These are phyloP conservation scores for Microcyclospora tardicrescens DNA, from an alignment of 2,329 filamentous ascomycete species.

Conservation along the genomic window DNA sequence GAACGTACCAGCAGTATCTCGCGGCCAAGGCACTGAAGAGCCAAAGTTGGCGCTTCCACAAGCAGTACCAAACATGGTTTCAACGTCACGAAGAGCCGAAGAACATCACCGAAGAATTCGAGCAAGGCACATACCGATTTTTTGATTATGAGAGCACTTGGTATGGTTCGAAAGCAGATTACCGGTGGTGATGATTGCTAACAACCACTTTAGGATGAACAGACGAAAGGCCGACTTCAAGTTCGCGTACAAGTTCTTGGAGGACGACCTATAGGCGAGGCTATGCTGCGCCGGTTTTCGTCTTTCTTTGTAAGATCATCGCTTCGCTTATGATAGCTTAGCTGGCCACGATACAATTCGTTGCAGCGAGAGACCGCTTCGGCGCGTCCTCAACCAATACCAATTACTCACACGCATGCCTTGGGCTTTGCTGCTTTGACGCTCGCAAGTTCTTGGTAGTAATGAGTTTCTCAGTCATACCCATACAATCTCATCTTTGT, in stretches of 20 bases:
- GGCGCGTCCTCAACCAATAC: too few relatives aligned
- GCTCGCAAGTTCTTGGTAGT: too few relatives aligned
- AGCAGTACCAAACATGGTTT: slow-evolving; percentile 99
- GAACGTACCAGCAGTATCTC: slow-evolving; percentile 87
- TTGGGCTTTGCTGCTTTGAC: too few relatives aligned
- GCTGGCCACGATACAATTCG: too few relatives aligned
- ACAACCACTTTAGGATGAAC: slow-evolving; percentile 67
- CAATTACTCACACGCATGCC: too few relatives aligned
- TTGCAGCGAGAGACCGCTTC: too few relatives aligned
- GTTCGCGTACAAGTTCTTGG: slow-evolving; percentile 94
- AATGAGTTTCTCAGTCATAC: too few relatives aligned
- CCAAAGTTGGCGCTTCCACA: slow-evolving; percentile 98
- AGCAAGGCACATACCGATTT: slow-evolving; percentile 97
- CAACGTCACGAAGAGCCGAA: slow-evolving; percentile 97
- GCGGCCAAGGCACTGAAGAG: slow-evolving; percentile 95
- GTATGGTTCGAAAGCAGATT: slow-evolving; percentile 42
- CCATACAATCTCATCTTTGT: too few relatives aligned
- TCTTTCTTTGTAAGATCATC: too few relatives aligned
- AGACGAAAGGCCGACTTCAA: slow-evolving; percentile 95
- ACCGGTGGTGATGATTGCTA: slow-evolving; percentile 5
- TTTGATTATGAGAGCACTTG: slow-evolving; percentile 99
- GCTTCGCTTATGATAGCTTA: too few relatives aligned
- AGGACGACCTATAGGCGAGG: slow-evolving; percentile 61
- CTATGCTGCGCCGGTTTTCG: too few relatives aligned
- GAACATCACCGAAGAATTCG: slow-evolving; percentile 95